Evolutionary conservation across 2,329 filamentous ascomycete species (phyloP), one percentile per base, ranked within the genome.

Genomic region (Hypoxylon rubiginosum): DNA sequence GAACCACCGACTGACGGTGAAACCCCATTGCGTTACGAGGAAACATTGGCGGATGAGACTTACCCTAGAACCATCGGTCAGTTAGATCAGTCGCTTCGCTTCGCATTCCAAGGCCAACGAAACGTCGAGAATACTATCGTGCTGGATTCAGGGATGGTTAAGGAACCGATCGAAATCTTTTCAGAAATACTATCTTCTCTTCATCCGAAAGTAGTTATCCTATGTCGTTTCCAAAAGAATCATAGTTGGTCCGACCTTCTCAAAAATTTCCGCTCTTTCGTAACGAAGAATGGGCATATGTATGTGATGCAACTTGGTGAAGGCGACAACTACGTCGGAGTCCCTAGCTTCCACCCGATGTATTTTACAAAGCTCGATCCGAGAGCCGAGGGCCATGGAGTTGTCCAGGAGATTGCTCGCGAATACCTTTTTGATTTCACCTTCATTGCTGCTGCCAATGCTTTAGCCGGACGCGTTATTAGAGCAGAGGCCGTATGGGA

Each of bases 341-440:
- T 34, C 32, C 13, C 32, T 9, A 34, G 32, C 32, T 11, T 34
- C 32, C 32, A 34, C 32, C 32, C 32, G 13, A 34, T 34, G 32
- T 34, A 13, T 34, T 34, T 34, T 15, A 9, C 32, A 34, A 34
- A 13, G 10, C 32, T 9, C 32, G 10, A 34, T 4, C 10, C 1
- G 13, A 13, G 4, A 4, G 32, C 32, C 32, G 32, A 15, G 10
- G 32, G 32, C 9, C 10, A 13, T 13, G 32, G 32, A 48, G 26
- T 13, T 24, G 19, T 24, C 2, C 11, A 48, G 17, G 26, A 11
- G 43, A 24, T 48, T 6, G 19, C 43, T 24, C 21, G 43, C 4
- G 21, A 48, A 26, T 48, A 24, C 43, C 43, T 21, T 10, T 48
- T 48, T 13, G 43, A 48, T 24, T 48, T 43, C 21, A 48, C n/a